Evolutionary conservation across 129 eudicot species (phyloP).

Genomic region (Chrysanthemum makinoi): DNA sequence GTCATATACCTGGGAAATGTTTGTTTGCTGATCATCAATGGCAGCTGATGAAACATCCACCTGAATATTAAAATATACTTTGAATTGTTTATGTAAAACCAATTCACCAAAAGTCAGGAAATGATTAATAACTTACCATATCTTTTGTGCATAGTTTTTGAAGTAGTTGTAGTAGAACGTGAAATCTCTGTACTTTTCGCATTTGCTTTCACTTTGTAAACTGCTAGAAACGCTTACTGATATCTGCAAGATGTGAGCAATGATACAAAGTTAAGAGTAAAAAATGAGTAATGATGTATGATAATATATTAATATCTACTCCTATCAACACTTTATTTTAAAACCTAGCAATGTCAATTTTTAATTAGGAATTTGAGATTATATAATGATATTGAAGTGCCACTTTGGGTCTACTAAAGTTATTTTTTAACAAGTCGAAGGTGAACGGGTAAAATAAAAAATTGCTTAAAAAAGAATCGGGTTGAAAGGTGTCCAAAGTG

Average conservation of each 20-base stretch:
- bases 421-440: not conserved
- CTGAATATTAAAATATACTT: slow-evolving; percentile 33
- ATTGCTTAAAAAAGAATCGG: not conserved
- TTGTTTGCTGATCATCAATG: slow-evolving; percentile 68
- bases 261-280: slow-evolving; percentile 10
- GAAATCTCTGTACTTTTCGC: slow-evolving; percentile 92
- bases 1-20: slow-evolving; percentile 72
- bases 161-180: slow-evolving; percentile 84
- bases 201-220: slow-evolving; percentile 77
- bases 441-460: not conserved
- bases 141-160: slow-evolving; percentile 82
- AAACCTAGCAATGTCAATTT: not conserved
- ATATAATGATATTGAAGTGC: not conserved
- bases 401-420: not conserved
- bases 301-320: not conserved
- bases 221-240: slow-evolving; percentile 75
- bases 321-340: slow-evolving; percentile 9
- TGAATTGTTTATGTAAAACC: not conserved
- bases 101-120: slow-evolving; percentile 15
- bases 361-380: not conserved
- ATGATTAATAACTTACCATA: slow-evolving; percentile 46
- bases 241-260: slow-evolving; percentile 46
- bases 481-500: not conserved
- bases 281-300: slow-evolving; percentile 12
- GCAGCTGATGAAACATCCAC: slow-evolving; percentile 81